Evolutionary conservation across 768 basidiomycete genomes (phyloP).

Genomic region (Favolaschia claudopus): DNA sequence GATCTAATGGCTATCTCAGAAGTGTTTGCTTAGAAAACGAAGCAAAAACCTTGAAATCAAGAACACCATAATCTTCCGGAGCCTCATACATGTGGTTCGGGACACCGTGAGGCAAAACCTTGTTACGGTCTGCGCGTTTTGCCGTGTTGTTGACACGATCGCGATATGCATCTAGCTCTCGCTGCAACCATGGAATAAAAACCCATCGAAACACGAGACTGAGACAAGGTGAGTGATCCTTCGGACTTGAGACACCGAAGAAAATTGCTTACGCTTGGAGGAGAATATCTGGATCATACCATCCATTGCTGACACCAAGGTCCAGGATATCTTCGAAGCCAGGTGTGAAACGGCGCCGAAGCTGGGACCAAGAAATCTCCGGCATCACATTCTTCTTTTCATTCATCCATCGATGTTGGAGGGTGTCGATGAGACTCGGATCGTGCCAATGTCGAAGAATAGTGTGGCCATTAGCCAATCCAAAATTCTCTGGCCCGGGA

Average conservation of each 20-base stretch:
- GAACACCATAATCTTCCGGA: slow-evolving; percentile 35
- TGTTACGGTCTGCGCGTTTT: slow-evolving; percentile 37
- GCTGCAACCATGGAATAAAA: slow-evolving; percentile 50
- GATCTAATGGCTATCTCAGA: slow-evolving; percentile 11
- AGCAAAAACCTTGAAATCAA: slow-evolving; percentile 42
- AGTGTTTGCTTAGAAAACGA: background rate
- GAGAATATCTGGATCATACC: slow-evolving; percentile 21
- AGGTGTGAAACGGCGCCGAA: slow-evolving; percentile 37
- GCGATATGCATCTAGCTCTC: slow-evolving; percentile 41
- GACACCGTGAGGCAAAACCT: slow-evolving; percentile 46
- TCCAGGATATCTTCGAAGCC: slow-evolving; percentile 36
- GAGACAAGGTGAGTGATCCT: background rate
- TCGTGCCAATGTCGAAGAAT: slow-evolving; percentile 47
- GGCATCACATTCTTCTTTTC: slow-evolving; percentile 49
- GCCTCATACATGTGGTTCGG: slow-evolving; percentile 42
- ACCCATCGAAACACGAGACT: slow-evolving; percentile 51
- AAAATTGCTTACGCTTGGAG: slow-evolving; percentile 29
- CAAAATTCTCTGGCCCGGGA: slow-evolving; percentile 49
- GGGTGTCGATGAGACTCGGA: slow-evolving; percentile 39
- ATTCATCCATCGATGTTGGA: slow-evolving; percentile 50
- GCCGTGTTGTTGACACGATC: slow-evolving; percentile 29
- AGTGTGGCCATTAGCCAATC: slow-evolving; percentile 54
- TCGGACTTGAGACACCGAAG: background rate
- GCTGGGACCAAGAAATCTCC: slow-evolving; percentile 49
- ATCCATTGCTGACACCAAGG: background rate